Percentiles rank a stretch among this genome's conserved stretches.
Conservation (phyloP, 176 grass and related monocot genomes). For the Musa acuminata region DNA sequence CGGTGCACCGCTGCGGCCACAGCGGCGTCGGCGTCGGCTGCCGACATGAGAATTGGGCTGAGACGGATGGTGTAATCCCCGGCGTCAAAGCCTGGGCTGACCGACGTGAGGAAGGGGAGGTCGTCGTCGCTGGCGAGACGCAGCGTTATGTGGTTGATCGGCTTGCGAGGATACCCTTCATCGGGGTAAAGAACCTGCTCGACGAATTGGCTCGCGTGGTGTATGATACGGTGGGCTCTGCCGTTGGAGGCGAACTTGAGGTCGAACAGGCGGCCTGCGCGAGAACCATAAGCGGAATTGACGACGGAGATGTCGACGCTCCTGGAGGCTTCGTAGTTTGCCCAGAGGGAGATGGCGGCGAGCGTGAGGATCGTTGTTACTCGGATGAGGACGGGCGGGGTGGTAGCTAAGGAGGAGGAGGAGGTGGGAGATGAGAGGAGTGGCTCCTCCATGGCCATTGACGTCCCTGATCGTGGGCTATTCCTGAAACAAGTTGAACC, state of each 20-base stretch:
- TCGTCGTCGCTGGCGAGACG: slow-evolving; percentile 14
- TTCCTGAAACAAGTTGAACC: too few species aligned
- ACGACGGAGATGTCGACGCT: slow-evolving; percentile 43
- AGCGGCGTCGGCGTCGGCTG: slow-evolving; percentile 1
- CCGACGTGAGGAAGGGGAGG: background rate
- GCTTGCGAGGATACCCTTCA: slow-evolving; percentile 34
- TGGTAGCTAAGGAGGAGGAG: background rate
- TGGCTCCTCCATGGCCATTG: slow-evolving; percentile 44
- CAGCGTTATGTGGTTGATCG: slow-evolving; percentile 18
- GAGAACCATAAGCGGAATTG: background rate
- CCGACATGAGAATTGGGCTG: slow-evolving; percentile 10
- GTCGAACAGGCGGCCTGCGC: slow-evolving; percentile 36
- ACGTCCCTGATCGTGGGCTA: background rate
- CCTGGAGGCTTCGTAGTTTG: slow-evolving; percentile 41
- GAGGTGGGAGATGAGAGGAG: slow-evolving; percentile 30
- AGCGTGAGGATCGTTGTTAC: slow-evolving; percentile 23
- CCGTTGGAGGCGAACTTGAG: slow-evolving; percentile 68
- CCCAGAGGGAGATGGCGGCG: slow-evolving; percentile 36
- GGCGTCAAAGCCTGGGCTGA: background rate
- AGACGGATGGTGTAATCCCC: slow-evolving; percentile 23
- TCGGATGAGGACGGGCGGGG: slow-evolving; percentile 28
- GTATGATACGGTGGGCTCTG: slow-evolving; percentile 37
- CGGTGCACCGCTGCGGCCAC: slow-evolving; percentile 11
- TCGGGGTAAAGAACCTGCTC: slow-evolving; percentile 60
- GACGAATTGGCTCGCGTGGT: slow-evolving; percentile 36